Evolutionary conservation across 2,329 filamentous ascomycete species (phyloP).

Genomic region (Pyricularia grisea): DNA sequence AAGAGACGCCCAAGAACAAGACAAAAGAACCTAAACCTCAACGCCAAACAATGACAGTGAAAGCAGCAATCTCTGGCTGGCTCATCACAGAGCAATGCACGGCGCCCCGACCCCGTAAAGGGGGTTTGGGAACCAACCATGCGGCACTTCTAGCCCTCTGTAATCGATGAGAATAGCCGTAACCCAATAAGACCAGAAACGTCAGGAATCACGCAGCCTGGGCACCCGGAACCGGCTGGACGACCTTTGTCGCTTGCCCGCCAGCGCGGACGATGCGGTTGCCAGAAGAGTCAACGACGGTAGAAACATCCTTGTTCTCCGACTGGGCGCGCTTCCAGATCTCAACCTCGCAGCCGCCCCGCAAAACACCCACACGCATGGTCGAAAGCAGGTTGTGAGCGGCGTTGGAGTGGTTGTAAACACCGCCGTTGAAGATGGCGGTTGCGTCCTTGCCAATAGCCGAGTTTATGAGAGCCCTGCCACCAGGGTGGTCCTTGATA

Average conservation of each 20-base stretch:
- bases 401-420: conserved; percentile 84
- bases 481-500: conserved; percentile 84
- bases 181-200: not conserved
- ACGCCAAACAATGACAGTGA: not conserved
- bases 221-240: conserved; percentile 70
- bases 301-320: conserved; percentile 74
- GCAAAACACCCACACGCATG: conserved; percentile 80
- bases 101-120: not conserved
- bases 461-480: conserved; percentile 74
- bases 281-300: conserved; percentile 71
- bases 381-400: conserved; percentile 83
- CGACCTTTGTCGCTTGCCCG: conserved; percentile 73
- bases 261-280: conserved; percentile 80
- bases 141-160: not conserved
- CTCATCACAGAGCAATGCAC: not conserved
- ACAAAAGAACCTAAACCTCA: not conserved
- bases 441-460: conserved; percentile 83
- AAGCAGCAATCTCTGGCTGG: not conserved
- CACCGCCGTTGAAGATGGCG: conserved; percentile 84
- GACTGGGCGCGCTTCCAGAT: conserved; percentile 84
- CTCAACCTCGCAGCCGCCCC: conserved; percentile 81
- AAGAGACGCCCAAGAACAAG: not conserved
- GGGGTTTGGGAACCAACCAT: not conserved
- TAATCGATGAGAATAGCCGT: not conserved
- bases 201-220: conserved; percentile 57